Conservation (phyloP, 805 yeast genomes). For the Yarrowia bubula region DNA sequence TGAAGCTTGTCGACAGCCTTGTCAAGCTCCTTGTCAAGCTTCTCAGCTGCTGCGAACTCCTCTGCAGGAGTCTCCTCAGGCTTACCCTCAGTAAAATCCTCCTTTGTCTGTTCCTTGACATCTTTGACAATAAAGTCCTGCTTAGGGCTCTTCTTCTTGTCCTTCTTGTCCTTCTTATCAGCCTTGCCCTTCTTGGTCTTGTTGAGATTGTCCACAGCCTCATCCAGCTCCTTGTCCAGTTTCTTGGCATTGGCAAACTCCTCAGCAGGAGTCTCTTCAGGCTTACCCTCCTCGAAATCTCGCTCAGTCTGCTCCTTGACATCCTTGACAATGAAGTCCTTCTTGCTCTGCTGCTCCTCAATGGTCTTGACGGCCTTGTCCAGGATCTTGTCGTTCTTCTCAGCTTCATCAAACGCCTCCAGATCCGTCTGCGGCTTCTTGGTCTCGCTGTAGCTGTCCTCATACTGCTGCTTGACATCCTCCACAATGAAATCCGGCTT, state of each 20-base stretch:
- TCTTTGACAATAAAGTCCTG: slow-evolving; percentile 26
- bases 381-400: slow-evolving; percentile 17
- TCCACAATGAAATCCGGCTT: slow-evolving; percentile 7
- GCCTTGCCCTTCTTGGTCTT: slow-evolving; percentile 29
- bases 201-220: slow-evolving; percentile 7
- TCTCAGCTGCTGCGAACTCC: not conserved
- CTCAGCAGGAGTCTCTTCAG: slow-evolving; percentile 6
- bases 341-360: not conserved
- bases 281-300: not conserved
- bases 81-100: not conserved
- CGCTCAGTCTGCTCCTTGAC: not conserved
- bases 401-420: slow-evolving; percentile 22
- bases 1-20: not conserved
- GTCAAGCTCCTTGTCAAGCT: not conserved
- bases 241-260: not conserved
- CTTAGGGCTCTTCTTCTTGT: slow-evolving; percentile 29
- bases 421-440: slow-evolving; percentile 27
- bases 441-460: slow-evolving; percentile 15
- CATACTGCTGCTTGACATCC: slow-evolving; percentile 13
- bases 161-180: slow-evolving; percentile 17
- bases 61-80: slow-evolving; percentile 10
- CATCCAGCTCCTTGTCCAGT: not conserved
- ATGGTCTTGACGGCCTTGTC: slow-evolving; percentile 22
- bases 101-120: slow-evolving; percentile 23
- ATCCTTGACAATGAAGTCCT: slow-evolving; percentile 6